Conservation (phyloP, 768 basidiomycete species). For the Botryobasidium botryosum region DNA sequence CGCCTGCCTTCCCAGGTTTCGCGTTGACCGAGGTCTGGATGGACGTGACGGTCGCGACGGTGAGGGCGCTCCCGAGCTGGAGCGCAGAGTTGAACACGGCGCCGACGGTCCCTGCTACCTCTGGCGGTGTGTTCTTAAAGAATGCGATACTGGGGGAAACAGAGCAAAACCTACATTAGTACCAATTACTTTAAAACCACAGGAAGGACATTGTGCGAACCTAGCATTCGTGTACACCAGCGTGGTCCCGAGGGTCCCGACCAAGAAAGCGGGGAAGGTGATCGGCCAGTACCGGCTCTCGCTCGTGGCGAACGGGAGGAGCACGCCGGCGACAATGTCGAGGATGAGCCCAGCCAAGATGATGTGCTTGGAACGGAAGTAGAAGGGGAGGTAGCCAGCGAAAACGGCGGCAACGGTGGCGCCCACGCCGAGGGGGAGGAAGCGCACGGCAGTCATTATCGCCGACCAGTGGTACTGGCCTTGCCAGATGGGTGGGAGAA, state of each 20-base stretch:
- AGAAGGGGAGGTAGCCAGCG: not conserved
- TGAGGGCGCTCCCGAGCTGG: conserved; percentile 8
- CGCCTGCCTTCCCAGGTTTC: conserved; percentile 16
- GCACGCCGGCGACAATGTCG: conserved; percentile 23
- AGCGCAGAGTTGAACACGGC: conserved; percentile 11
- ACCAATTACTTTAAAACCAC: too few relatives aligned
- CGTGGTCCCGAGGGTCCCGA: not conserved
- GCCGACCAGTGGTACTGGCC: conserved; percentile 26
- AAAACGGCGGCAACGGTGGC: conserved; percentile 6
- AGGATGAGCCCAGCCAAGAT: conserved; percentile 28
- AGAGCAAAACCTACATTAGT: too few relatives aligned
- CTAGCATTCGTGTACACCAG: too few relatives aligned
- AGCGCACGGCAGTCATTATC: conserved; percentile 25
- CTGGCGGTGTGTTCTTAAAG: conserved; percentile 8
- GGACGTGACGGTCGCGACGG: conserved; percentile 7
- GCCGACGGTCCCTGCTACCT: conserved; percentile 9
- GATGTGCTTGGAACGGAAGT: conserved; percentile 23
- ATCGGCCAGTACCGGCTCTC: conserved; percentile 28
- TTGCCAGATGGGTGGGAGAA: conserved; percentile 26
- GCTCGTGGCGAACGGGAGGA: conserved; percentile 28
- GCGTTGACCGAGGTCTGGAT: conserved; percentile 4
- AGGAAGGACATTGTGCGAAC: too few relatives aligned
- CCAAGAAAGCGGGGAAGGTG: conserved; percentile 35
- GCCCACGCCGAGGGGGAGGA: conserved; percentile 15
- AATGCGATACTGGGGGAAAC: too few relatives aligned